These are phyloP conservation scores for Pythium volutum DNA, from an alignment of 352 stramenopile species.

Conservation along the genomic window DNA sequence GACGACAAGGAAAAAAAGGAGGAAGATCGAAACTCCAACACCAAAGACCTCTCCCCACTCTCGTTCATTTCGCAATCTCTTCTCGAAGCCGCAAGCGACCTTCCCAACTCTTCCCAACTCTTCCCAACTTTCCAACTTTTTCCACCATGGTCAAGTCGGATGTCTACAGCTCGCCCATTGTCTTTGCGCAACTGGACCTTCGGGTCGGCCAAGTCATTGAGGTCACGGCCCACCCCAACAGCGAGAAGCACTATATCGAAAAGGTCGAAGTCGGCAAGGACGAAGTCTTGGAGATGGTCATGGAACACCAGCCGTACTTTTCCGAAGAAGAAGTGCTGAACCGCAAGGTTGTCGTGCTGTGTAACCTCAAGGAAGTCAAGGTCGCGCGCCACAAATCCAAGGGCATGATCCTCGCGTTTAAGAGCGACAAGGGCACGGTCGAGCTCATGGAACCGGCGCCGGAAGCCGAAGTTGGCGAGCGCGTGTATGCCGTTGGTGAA, in stretches of 20 bases:
- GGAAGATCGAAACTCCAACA: background rate
- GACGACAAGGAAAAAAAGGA: background rate
- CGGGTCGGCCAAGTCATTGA: constrained; percentile 70
- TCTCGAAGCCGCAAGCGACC: constrained; percentile 31
- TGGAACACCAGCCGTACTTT: constrained; percentile 73
- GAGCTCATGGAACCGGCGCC: constrained; percentile 63
- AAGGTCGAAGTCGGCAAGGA: constrained; percentile 77
- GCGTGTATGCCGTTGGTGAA: constrained; percentile 69
- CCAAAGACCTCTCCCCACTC: background rate
- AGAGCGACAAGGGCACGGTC: constrained; percentile 51
- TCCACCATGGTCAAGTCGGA: constrained; percentile 73
- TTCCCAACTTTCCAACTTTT: constrained; percentile 1
- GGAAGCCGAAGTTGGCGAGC: constrained; percentile 66
- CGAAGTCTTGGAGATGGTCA: constrained; percentile 69
- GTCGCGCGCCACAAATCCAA: constrained; percentile 60
- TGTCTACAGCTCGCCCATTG: constrained; percentile 70
- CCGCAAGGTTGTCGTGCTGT: constrained; percentile 68
- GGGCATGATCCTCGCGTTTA: constrained; percentile 51
- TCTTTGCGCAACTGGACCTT: constrained; percentile 67
- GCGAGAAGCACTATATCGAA: constrained; percentile 71
- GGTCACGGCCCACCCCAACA: constrained; percentile 61
- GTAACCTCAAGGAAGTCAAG: constrained; percentile 79
- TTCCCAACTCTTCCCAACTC: background rate
- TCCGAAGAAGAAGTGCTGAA: constrained; percentile 70
- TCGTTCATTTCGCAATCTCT: constrained; percentile 53